These are phyloP conservation scores for Peribolospora baueri DNA, from an alignment of 768 basidiomycete genomes.

Conservation along the genomic window DNA sequence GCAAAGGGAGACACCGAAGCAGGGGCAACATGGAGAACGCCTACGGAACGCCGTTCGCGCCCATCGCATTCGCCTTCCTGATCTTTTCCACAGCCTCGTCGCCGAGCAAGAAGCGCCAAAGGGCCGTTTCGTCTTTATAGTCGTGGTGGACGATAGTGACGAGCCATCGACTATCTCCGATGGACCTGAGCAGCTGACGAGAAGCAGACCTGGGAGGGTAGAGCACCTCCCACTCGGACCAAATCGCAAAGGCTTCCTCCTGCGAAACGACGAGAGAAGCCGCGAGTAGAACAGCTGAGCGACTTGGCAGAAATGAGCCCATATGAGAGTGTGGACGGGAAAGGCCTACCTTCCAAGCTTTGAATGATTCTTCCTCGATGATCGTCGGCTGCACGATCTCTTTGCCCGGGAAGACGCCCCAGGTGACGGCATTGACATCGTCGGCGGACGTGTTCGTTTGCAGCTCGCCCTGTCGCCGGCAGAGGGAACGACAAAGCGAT, in stretches of 20 bases:
- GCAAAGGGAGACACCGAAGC: too few relatives aligned
- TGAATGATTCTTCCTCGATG: constrained; percentile 80
- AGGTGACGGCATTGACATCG: constrained; percentile 82
- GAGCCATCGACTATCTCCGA: constrained; percentile 59
- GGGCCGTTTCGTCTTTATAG: constrained; percentile 46
- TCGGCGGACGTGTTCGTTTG: constrained; percentile 53
- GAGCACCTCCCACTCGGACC: constrained; percentile 79
- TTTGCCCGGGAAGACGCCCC: constrained; percentile 94
- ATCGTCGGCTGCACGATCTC: constrained; percentile 91
- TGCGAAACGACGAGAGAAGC: constrained; percentile 17
- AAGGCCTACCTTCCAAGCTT: constrained; percentile 69
- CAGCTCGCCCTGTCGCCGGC: constrained; percentile 33
- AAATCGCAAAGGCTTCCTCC: constrained; percentile 92
- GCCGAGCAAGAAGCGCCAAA: constrained; percentile 64
- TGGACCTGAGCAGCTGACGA: constrained; percentile 42
- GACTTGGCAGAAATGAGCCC: not conserved
- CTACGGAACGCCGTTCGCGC: too few relatives aligned
- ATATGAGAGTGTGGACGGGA: not conserved
- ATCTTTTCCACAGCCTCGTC: not conserved
- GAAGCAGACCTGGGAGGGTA: constrained; percentile 53
- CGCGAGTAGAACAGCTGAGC: too few relatives aligned
- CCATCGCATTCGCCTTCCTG: too few relatives aligned
- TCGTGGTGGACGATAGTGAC: constrained; percentile 85
- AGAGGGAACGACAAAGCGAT: not conserved
- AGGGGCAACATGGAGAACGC: too few relatives aligned